A percentile compares a stretch with the other conserved stretches of the same genome.
Evolutionary conservation across 371 early-diverging fungal species (phyloP).

Genomic region (Dichotomocladium elegans): DNA sequence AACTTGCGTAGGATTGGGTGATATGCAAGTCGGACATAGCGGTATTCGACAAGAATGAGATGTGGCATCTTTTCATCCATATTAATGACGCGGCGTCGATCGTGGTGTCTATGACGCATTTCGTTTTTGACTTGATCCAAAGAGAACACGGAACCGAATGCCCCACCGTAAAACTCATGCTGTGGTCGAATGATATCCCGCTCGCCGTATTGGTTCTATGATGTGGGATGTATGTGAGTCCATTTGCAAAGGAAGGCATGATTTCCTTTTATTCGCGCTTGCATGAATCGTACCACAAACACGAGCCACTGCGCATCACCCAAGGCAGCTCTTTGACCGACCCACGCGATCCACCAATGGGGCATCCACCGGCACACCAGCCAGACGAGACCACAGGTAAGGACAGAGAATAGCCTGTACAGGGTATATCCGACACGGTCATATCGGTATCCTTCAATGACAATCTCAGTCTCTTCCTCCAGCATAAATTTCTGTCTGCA

Average conservation of each 20-base stretch:
- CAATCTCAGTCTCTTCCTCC: conserved; percentile 50
- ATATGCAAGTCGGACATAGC: conserved; percentile 81
- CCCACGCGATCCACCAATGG: conserved; percentile 62
- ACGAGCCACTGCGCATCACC: conserved; percentile 68
- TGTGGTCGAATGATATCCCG: conserved; percentile 50
- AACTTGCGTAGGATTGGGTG: conserved; percentile 75
- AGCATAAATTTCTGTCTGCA: conserved; percentile 23
- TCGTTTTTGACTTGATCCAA: conserved; percentile 38
- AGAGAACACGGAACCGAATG: conserved; percentile 68
- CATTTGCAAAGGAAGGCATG: background rate
- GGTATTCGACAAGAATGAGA: conserved; percentile 69
- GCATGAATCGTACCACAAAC: conserved; percentile 43
- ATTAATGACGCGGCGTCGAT: conserved; percentile 18
- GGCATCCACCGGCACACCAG: conserved; percentile 87
- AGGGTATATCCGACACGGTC: conserved; percentile 37
- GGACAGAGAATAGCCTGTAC: conserved; percentile 61
- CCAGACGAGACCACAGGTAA: conserved; percentile 70
- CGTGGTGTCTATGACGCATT: conserved; percentile 15
- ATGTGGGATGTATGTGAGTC: background rate
- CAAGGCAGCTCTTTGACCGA: conserved; percentile 55
- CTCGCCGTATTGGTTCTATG: conserved; percentile 73
- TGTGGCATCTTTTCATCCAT: conserved; percentile 30
- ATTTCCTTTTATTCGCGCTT: background rate
- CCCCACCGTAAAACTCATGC: conserved; percentile 63
- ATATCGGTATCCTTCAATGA: conserved; percentile 63